Conservation (phyloP, 2,329 filamentous ascomycete species). For the Xylaria sp. region DNA sequence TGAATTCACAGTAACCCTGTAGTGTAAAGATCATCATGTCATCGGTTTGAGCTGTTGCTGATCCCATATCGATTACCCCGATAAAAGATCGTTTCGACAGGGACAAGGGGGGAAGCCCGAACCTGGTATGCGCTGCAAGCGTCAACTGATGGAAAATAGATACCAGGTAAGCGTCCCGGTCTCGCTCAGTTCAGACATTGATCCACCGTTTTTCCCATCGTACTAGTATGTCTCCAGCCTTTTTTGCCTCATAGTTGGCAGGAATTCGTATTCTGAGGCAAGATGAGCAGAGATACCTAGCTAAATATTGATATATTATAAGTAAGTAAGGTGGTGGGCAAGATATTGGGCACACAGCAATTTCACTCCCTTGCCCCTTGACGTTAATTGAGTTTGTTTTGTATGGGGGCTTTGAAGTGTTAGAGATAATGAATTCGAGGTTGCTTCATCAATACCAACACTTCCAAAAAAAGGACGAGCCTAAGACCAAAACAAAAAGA, state of each 20-base stretch:
- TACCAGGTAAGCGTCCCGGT: background rate
- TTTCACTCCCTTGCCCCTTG: background rate
- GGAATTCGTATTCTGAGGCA: background rate
- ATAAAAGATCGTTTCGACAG: conserved; percentile 32
- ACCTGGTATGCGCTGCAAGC: background rate
- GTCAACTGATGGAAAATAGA: background rate
- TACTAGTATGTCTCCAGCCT: background rate
- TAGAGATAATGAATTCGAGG: background rate
- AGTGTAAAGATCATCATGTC: conserved; percentile 16
- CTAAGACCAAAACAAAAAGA: conserved; percentile 7
- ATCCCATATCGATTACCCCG: conserved; percentile 20
- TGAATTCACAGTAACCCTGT: conserved; percentile 29
- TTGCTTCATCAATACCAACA: conserved; percentile 1
- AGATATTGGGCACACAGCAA: background rate
- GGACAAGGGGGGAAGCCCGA: conserved; percentile 24
- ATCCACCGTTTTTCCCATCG: background rate
- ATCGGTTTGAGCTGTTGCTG: conserved; percentile 20
- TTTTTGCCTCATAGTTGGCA: background rate
- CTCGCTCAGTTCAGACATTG: conserved; percentile 5
- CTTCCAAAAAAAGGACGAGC: background rate
- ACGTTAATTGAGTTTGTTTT: background rate
- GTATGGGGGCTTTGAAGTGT: background rate
- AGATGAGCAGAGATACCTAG: background rate
- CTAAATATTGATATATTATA: background rate
- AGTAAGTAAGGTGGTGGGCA: background rate